Evolutionary conservation across 371 early-diverging fungal species (phyloP), one percentile per base, ranked within the genome.

Genomic region (Actinomucor elegans): DNA sequence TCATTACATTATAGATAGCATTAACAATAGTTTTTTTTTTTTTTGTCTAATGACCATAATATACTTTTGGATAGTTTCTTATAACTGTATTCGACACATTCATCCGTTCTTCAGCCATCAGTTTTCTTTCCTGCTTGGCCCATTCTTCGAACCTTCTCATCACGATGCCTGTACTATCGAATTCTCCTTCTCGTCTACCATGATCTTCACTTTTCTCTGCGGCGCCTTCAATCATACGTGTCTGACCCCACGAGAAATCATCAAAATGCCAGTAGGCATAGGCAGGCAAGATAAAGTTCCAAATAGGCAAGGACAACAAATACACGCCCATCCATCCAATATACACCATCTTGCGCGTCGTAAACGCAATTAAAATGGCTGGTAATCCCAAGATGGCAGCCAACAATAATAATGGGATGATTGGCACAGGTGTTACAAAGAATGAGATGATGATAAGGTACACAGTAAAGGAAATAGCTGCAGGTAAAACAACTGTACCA

Each of bases 241-340:
- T 98, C 57, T 94, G 87, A 5, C 98, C 98, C 98, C 96, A 97
- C 1, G 89, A 88, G 60, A 97, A 96, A 58, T 97, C 95, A 66
- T 97, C 98, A 81, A 96, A 94, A 70, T 94, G 92, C 98, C 98
- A 96, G 67, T 87, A 97, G 15, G 97, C 92, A 67, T 97, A 97
- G 0, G 91, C 77, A 1, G 98, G 98, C 21, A 97, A 79, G 9
- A 93, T 73, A 66, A 92, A 87, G 62, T 94, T 94, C 95, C 96
- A 98, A 17, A 98, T 87, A 4, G 96, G 96, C 26, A 96, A 69
- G 0, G 92, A 88, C 28, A 87, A 35, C 12, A 98, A 76, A 61
- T 97, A 98, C 3, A 98, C 84, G 21, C 92, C 27, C 87, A 96
- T 92, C 95, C 96, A 98, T 15, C 84, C 84, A 14, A 94, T 76